Percentiles rank a stretch among this genome's conserved stretches.
phyloP scores from a whole-genome alignment of 805 yeast species.

The Saccharomycopsis oosterbeekiorum region DNA sequence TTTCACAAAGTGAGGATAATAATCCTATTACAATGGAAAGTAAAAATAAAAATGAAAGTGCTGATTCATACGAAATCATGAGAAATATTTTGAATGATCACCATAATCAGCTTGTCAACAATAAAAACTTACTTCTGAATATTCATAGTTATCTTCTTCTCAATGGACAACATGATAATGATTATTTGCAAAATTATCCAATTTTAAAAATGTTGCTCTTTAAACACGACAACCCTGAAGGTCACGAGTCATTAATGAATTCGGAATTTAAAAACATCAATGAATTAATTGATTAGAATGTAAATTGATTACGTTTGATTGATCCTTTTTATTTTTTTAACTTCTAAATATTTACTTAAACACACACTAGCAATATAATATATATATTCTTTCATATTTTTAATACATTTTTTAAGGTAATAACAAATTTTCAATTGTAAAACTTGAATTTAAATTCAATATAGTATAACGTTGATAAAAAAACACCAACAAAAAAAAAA shows the following conservation, averaged over 20 bases:
- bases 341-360: background rate
- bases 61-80: background rate
- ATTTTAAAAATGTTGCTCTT: conserved; percentile 4
- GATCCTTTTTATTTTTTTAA: background rate
- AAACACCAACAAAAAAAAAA: background rate
- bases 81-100: background rate
- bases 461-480: too few species aligned
- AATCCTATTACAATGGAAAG: too few species aligned
- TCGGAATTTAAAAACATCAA: background rate
- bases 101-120: background rate
- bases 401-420: background rate
- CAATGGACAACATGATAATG: background rate
- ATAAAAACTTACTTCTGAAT: background rate
- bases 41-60: background rate
- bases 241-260: conserved; percentile 33
- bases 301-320: background rate
- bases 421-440: background rate
- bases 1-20: background rate
- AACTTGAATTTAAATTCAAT: too few species aligned
- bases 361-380: background rate
- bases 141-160: background rate
- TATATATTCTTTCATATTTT: background rate
- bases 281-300: background rate
- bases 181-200: conserved; percentile 3
- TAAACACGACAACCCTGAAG: conserved; percentile 37